A percentile compares a stretch with the other conserved stretches of the same genome.
phyloP scores from a whole-genome alignment of 441 rosid species.

The Pelargonium fulgidum region DNA sequence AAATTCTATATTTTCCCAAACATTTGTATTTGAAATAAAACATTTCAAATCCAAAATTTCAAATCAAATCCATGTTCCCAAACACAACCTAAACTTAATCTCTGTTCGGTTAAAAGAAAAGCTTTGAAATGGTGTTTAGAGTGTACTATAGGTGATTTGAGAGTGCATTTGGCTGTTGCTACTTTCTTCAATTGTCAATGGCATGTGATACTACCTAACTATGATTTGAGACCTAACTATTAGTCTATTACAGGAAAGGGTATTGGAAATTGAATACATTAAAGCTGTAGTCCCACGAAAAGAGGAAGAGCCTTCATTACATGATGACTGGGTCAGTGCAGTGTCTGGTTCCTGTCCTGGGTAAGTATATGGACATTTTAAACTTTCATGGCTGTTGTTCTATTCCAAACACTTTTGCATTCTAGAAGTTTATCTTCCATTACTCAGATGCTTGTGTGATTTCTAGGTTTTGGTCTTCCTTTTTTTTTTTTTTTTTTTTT shows the following conservation, averaged over 20 bases:
- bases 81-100: no score
- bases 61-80: no score
- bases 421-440: not conserved
- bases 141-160: not conserved
- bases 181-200: not conserved
- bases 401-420: not conserved
- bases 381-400: not conserved
- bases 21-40: no score
- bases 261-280: constrained; percentile 85
- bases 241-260: constrained; percentile 53
- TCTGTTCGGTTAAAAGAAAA: not conserved
- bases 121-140: not conserved
- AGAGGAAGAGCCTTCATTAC: constrained; percentile 74
- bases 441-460: not conserved
- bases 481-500: not conserved
- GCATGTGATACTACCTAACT: not conserved
- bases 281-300: constrained; percentile 77
- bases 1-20: no score
- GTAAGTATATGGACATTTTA: constrained; percentile 28
- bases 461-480: not conserved
- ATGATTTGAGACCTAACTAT: constrained; percentile 7
- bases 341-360: constrained; percentile 68
- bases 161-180: not conserved
- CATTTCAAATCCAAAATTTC: no score
- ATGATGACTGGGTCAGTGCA: constrained; percentile 99